Evolutionary conservation across 306 rosid species (phyloP), one percentile per base, ranked within the genome.

Genomic region (Ormosia emarginata): DNA sequence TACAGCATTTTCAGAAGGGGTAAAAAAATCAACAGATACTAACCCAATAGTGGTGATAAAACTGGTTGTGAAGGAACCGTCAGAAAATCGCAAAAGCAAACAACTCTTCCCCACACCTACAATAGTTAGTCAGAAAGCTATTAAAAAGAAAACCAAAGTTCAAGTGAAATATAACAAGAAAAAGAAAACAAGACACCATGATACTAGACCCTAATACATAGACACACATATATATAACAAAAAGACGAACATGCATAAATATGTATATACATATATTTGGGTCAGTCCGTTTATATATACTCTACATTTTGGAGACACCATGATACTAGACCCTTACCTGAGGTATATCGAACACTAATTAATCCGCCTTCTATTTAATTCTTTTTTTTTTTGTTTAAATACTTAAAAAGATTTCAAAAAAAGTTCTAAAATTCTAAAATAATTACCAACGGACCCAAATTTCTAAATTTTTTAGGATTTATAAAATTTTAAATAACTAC

Each of bases 31-130:
- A 14, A 72, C 34, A 66, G 67, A 74, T 85, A 86, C 97, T 65
- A 74, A 92, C 97, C 97, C 97, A 82, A 90, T 90, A 59, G 94
- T 90, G 81, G 91, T 93, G 77, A 91, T 91, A 86, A 91, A 91
- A 79, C 95, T 93, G 80, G 92, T 89, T 5, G 95, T 90, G 81
- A 93, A 93, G 77, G 95, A 93, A 86, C 95, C 97, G 85, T 93
- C 95, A 70, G 95, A 93, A 84, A 93, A 89, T 7, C 95, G 97
- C 85, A 91, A 88, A 82, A 91, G 94, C 88, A 91, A 85, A 74
- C 94, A 93, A 88, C 95, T 91, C 91, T 93, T 91, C 74, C 97
- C 92, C 81, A 93, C 95, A 84, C 95, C 97, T 93, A 85, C 82
- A 87, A 69, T 49, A 15, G 77, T 81, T 75, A 62, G 58, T n/a